These are phyloP conservation scores for Cruciata laevipes DNA, from an alignment of 257 asterid species.

Conservation along the genomic window DNA sequence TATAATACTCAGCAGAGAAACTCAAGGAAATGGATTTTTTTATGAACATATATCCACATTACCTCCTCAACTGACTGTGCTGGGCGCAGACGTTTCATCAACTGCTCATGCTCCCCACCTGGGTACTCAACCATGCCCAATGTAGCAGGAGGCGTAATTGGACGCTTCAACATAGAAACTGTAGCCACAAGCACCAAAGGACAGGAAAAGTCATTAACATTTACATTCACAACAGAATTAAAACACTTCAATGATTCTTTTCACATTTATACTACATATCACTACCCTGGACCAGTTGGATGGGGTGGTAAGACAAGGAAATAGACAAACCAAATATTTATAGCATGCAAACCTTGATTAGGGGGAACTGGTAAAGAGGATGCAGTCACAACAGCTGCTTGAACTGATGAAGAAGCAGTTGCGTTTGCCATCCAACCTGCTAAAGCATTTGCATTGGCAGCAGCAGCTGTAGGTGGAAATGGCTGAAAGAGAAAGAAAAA, in stretches of 20 bases:
- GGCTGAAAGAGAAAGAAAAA: conserved; percentile 46
- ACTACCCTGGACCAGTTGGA: not conserved
- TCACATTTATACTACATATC: not conserved
- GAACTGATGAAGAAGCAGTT: conserved; percentile 92
- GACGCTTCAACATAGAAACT: conserved; percentile 86
- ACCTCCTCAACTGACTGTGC: conserved; percentile 98
- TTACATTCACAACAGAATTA: not conserved
- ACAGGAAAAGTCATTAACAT: no score
- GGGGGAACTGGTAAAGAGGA: conserved; percentile 81
- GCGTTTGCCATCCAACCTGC: conserved; percentile 99
- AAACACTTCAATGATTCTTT: not conserved
- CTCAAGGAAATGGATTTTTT: conserved; percentile 9
- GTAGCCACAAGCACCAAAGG: conserved; percentile 12
- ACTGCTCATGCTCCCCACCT: conserved; percentile 83
- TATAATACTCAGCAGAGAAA: not conserved
- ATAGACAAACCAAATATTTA: not conserved
- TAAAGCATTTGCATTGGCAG: conserved; percentile 84
- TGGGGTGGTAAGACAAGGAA: not conserved
- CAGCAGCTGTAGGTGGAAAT: conserved; percentile 74
- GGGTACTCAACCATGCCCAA: conserved; percentile 91
- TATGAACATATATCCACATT: not conserved
- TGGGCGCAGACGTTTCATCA: conserved; percentile 91
- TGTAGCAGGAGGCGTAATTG: conserved; percentile 88
- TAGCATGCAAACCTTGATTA: conserved; percentile 56
- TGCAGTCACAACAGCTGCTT: conserved; percentile 91